Evolutionary conservation across 2,329 filamentous ascomycete genomes (phyloP), one percentile per base, ranked within the genome.

Genomic region (Fusarium bulbicola): DNA sequence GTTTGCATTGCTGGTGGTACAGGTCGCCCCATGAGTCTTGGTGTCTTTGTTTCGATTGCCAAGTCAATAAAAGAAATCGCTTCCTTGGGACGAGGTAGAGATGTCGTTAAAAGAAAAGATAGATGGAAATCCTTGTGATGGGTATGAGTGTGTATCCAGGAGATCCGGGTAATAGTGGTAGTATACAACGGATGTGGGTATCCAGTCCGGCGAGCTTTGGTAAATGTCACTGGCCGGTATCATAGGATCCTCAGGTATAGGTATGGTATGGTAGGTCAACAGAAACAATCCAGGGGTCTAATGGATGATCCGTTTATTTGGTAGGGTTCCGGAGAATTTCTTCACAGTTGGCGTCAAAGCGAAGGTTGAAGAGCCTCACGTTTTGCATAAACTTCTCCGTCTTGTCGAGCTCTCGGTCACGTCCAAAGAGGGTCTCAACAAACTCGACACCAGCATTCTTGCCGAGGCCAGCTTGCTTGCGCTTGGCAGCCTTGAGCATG

Each of bases 301-400:
- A 62, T 71, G 63, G 65, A 57, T 52, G 47, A 63, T 74, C 76
- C 76, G 68, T 49, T 79, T 88, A 91, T 78, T 85, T 82, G 75
- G 86, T 87, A 45, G 90, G 90, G 78, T 87, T 86, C 75, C 84
- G 84, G 68, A 98, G 86, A 76, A 98, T 95, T 34, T 95, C 93
- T 79, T 97, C 94, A 84, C 95, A 97, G 86, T 98, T 98, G 82
- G 93, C 94, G 79, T 98, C 95, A 82, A 98, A 99, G 52, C 95
- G 92, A 84, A 97, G 90, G 82, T 93, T 95, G 94, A 95, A 99
- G 40, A 95, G 87, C 56, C 93, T 90, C 79, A 97, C 92, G 73
- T 91, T 91, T 74, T 93, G 91, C 94, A 98, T 98, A 83, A 98
- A 90, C 83, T 93, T 93, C 86, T 98, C 94, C 5, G 95, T 98